Conservation (phyloP, 2,329 filamentous ascomycete genomes). For the Microascus cirrosus region DNA sequence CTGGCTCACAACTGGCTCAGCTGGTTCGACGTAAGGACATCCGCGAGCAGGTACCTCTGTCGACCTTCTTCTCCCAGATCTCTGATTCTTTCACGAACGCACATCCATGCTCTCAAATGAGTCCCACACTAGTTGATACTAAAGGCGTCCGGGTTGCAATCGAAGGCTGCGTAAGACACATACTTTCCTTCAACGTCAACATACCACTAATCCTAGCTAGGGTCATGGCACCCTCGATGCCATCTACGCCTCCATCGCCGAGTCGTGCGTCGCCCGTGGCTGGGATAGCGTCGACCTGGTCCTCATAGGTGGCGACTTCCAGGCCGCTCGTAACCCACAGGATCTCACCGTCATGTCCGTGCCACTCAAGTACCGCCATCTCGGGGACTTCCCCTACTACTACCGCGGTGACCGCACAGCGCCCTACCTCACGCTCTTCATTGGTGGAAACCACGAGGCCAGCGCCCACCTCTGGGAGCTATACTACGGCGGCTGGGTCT, state of each 20-base stretch:
- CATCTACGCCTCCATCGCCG: slow-evolving; percentile 72
- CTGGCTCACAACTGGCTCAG: too few relatives aligned
- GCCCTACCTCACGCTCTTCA: slow-evolving; percentile 84
- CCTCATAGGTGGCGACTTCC: slow-evolving; percentile 91
- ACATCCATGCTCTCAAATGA: slow-evolving; percentile 14
- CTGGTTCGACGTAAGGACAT: too few relatives aligned
- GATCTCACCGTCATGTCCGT: slow-evolving; percentile 87
- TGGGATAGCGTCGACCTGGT: slow-evolving; percentile 75
- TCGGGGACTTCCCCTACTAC: slow-evolving; percentile 92
- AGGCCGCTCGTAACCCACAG: slow-evolving; percentile 78
- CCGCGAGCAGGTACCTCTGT: background rate
- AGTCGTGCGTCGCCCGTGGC: slow-evolving; percentile 55
- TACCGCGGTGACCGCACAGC: slow-evolving; percentile 70
- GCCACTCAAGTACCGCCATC: slow-evolving; percentile 72
- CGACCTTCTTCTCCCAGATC: background rate
- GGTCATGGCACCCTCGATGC: slow-evolving; percentile 86
- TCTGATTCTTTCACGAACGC: background rate
- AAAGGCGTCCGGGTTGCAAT: slow-evolving; percentile 63
- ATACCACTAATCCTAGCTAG: slow-evolving; percentile 26
- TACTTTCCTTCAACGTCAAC: background rate
- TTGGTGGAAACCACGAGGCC: slow-evolving; percentile 92
- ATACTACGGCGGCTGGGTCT: slow-evolving; percentile 94
- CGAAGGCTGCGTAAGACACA: slow-evolving; percentile 60
- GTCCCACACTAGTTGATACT: slow-evolving; percentile 18
- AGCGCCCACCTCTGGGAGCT: slow-evolving; percentile 84